Base-by-base conservation (phyloP, 495 filamentous ascomycete genomes). In the Lasiosphaeria miniovina region DNA sequence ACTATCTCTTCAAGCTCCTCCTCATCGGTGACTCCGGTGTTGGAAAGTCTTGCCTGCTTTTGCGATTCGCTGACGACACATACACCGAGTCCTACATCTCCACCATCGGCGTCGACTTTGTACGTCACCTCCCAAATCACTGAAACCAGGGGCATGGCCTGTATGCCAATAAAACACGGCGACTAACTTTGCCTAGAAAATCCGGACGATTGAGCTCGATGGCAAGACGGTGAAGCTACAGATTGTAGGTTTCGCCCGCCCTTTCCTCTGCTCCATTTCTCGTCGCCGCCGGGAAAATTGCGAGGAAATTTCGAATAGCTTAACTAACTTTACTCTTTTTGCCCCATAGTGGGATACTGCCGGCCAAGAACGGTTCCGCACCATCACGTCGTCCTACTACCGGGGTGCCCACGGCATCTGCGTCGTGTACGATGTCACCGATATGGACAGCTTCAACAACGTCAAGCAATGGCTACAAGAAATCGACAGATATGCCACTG, bases 1-100 rank as follows among this genome's bases (percentile, higher is more conserved):
- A 98, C 74, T 98, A 98, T 75, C 91, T 98, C 68, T 98, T 98
- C 85, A 98, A 98, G 86, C 92, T 98, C 59, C 93, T 98, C 73
- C 90, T 98, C 79, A 98, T 98, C 84, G 94, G 94, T 78, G 94
- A 98, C 75, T 98, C 94, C 69, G 94, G 94, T 82, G 95, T 98
- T 65, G 94, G 94, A 87, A 98, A 98, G 89, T 98, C 95, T 69
- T 98, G 95, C 78, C 76, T 98, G 80, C 84, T 98, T 60, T 82
- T 98, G 67, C 92, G 94, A 75, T 98, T 98, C 68, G 94, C 95
- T 67, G 94, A 98, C 75, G 94, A 98, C 72, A 98, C 95, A 72
- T 98, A 98, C 81, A 98, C 94, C n/a, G 95, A 98, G 79, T 95
- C 90, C 75, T 98, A 98, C 77, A 98, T 98, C 80, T 98, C 94